These are phyloP conservation scores for Chlorociboria aeruginascens DNA, from an alignment of 495 filamentous ascomycete species.

Conservation along the genomic window DNA sequence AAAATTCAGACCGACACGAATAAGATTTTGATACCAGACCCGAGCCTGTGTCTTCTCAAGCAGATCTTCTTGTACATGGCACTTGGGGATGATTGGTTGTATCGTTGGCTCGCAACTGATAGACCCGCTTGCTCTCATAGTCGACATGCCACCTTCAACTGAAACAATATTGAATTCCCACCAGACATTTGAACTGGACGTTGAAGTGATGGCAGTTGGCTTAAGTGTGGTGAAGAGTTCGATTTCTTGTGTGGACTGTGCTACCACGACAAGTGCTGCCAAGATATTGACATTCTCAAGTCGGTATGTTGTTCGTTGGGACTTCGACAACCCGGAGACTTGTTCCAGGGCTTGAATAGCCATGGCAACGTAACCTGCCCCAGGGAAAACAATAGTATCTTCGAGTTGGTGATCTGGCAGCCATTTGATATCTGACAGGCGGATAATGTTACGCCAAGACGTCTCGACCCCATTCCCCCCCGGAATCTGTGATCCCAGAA, in stretches of 20 bases:
- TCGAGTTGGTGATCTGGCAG: slow-evolving; percentile 32
- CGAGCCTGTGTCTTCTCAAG: background rate
- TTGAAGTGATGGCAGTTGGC: background rate
- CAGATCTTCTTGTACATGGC: too few relatives aligned
- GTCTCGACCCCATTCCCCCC: slow-evolving; percentile 21
- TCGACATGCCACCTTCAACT: too few relatives aligned
- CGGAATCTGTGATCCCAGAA: slow-evolving; percentile 20
- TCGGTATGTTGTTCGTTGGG: slow-evolving; percentile 31
- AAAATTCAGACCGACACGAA: background rate
- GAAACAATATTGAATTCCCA: background rate
- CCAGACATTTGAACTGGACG: background rate
- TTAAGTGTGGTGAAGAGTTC: background rate
- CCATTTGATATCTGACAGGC: slow-evolving; percentile 33
- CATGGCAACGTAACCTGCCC: slow-evolving; percentile 36
- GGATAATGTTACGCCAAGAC: slow-evolving; percentile 25
- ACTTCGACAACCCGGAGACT: background rate
- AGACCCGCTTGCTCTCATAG: too few relatives aligned
- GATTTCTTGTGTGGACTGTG: background rate
- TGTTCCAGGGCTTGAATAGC: slow-evolving; percentile 29
- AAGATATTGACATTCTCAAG: too few relatives aligned
- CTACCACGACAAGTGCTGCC: too few relatives aligned
- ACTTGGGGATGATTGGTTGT: too few relatives aligned
- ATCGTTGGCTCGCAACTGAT: too few relatives aligned
- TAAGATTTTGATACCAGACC: background rate
- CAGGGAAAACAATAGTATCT: slow-evolving; percentile 33